These are phyloP conservation scores for Solanum rostratum DNA, from an alignment of 257 asterid genomes.

Conservation along the genomic window DNA sequence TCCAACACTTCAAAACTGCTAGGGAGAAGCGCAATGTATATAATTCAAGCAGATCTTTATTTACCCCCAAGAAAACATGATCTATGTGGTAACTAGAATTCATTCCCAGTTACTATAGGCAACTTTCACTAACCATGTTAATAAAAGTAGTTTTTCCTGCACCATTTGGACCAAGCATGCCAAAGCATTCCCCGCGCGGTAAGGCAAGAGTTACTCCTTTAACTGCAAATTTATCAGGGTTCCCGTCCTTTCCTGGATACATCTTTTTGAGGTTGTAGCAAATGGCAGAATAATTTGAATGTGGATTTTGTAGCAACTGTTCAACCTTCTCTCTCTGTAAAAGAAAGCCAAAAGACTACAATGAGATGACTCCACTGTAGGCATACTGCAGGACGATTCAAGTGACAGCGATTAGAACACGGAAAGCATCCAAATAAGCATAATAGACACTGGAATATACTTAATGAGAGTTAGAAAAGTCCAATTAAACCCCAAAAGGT, in stretches of 20 bases:
- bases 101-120: neutral
- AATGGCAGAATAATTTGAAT: constrained; percentile 14
- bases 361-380: neutral
- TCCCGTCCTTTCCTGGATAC: constrained; percentile 31
- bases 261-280: constrained; percentile 23
- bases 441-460: neutral
- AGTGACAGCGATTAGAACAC: neutral
- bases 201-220: constrained; percentile 26
- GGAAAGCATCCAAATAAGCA: neutral
- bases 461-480: neutral
- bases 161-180: constrained; percentile 42
- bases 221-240: constrained; percentile 31
- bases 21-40: neutral
- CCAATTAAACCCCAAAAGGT: neutral
- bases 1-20: neutral
- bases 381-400: neutral
- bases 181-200: constrained; percentile 34
- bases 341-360: neutral
- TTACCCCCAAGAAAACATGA: neutral
- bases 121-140: constrained; percentile 3
- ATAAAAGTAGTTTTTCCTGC: constrained; percentile 16
- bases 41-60: neutral
- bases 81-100: neutral
- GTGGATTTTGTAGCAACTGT: constrained; percentile 12
- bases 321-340: constrained; percentile 22